Base-by-base conservation (phyloP, 768 basidiomycete species). In the Mrakia frigida region DNA sequence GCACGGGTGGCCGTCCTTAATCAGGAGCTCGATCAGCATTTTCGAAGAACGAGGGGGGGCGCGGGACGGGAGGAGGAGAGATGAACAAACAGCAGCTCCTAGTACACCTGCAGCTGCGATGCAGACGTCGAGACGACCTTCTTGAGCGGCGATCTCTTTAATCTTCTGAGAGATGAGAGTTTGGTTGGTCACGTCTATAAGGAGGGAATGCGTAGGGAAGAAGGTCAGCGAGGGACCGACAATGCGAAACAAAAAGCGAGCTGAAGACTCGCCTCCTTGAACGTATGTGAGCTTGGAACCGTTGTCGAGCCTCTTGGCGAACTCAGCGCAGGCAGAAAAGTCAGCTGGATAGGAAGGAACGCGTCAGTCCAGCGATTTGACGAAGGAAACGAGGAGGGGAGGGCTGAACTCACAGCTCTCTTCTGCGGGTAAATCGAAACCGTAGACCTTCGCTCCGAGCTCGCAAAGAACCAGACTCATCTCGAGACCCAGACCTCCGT, bases 381-480 rank as follows among this genome's bases (percentile, higher is more conserved):
- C 46, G 56, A 37, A 4, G 14, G 77, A 77, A 5, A 79, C 18
- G 41, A 63, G 50, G 63, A 13, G 39, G 11, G 33, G 35, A 11
- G 52, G 50, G 33, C 31, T 37, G 13, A 46, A 53, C 76, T 52
- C n/a, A 76, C 72, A 3, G 21, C 71, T 33, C 10, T 61, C 39
- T 5, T 72, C 37, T 2, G 10, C 4, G 1, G 81, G 76, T 0
- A 81, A 50, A 63, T 82, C 81, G 53, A 81, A 33, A 2, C 70
- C 79, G 74, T 80, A 80, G 18, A 82, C 76, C 43, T 87, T 86
- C 9, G 90, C 90, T 46, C 91, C 91, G 21, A 88, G 89, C 84
- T 92, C 92, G 60, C 87, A 87, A 59, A 92, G 84, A 6, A 89
- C 88, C 73, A 92, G 84, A 50, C 90, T 90, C 89, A 91, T 90